Evolutionary conservation across 2,329 filamentous ascomycete species (phyloP), one percentile per base, ranked within the genome.

Genomic region (Sporothrix brasiliensis): DNA sequence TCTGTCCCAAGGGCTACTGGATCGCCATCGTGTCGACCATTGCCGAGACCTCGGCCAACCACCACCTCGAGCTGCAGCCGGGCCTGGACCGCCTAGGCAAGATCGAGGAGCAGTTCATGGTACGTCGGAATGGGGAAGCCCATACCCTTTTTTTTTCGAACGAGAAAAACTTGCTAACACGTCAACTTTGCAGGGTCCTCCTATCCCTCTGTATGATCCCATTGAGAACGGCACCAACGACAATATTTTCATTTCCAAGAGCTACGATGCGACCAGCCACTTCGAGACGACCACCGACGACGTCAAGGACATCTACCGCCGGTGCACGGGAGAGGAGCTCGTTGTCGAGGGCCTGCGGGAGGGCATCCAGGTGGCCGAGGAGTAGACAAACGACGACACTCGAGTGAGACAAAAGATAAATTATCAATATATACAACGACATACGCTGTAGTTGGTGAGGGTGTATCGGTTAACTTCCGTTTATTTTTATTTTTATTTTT

Each of bases 1-100:
- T 99, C 76, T 98, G 94, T 84, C 95, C 96, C 77, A 97, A 97
- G 87, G 94, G 94, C 73, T 98, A 97, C 88, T 99, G 96, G 86
- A 93, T 99, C 76, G 95, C 95, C 77, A 99, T 98, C 73, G 94
- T 99, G 74, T 97, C 93, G 63, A 99, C 95, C 72, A 97, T 99
- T 78, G 93, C 95, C 74, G 96, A 99, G 85, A 90, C 89, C 58
- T 84, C 89, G 73, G 90, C 92, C 74, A 98, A 99, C 87, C 94
- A 97, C 83, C 95, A 99, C 82, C 85, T 97, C 71, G 95, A 99
- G 84, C 89, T 99, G 56, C 89, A 95, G 82, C 89, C 94, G 41
- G 95, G 94, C 78, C 89, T 98, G 75, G 93, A 97, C 78, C 90
- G 94, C 75, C 89, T 99, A 41, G 95, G 95, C 76, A 88, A 89